Evolutionary conservation across 352 stramenopile species (phyloP).

Genomic region (Pythium aphanidermatum): DNA sequence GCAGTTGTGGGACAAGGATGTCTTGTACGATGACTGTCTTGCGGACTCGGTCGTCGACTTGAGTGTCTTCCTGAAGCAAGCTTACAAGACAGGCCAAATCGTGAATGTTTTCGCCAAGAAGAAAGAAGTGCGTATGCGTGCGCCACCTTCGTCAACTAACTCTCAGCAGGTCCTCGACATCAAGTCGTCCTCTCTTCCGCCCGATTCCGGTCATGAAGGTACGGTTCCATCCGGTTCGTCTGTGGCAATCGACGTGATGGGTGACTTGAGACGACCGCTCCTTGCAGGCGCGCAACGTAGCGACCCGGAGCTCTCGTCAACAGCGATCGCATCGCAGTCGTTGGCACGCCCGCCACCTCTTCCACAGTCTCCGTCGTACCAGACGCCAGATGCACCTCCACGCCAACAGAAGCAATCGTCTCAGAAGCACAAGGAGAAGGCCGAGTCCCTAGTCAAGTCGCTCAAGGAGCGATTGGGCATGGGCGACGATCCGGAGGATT

Average conservation of each 20-base stretch:
- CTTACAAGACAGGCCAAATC: slow-evolving; percentile 56
- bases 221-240: slow-evolving; percentile 5
- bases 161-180: too few species aligned
- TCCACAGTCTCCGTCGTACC: slow-evolving; percentile 13
- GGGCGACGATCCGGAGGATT: slow-evolving; percentile 70
- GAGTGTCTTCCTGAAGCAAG: slow-evolving; percentile 51
- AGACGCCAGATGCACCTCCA: background rate
- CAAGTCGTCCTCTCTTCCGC: background rate
- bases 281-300: slow-evolving; percentile 8
- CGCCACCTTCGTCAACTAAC: slow-evolving; percentile 12
- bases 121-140: slow-evolving; percentile 46
- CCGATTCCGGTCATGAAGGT: slow-evolving; percentile 2
- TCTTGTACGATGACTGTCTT: slow-evolving; percentile 73
- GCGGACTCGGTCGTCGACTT: slow-evolving; percentile 69
- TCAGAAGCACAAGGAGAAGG: slow-evolving; percentile 50
- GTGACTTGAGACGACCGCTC: slow-evolving; percentile 18
- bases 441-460: slow-evolving; percentile 58
- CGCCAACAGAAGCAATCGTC: slow-evolving; percentile 13
- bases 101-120: slow-evolving; percentile 77
- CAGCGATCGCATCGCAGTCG: background rate
- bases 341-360: background rate
- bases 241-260: slow-evolving; percentile 15
- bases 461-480: slow-evolving; percentile 74
- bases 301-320: slow-evolving; percentile 12
- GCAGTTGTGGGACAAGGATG: slow-evolving; percentile 77